A percentile compares a stretch with the other conserved stretches of the same genome.
Evolutionary conservation across 768 basidiomycete species (phyloP).

Genomic region (Piloderma croceum): DNA sequence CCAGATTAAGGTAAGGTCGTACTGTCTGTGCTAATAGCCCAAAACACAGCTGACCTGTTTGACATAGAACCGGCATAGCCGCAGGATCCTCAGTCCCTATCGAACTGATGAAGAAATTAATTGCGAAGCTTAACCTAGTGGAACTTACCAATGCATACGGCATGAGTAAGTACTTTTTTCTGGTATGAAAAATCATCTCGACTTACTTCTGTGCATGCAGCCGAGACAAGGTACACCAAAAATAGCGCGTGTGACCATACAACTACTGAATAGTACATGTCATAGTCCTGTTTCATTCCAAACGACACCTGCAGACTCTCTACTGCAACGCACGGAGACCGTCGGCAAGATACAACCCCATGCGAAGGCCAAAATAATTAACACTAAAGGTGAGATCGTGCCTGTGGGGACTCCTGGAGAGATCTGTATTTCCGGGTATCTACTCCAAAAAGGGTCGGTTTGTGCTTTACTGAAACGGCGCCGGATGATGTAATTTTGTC

Average conservation of each 20-base stretch:
- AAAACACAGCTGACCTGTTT: neutral
- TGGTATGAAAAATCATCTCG: too few species aligned
- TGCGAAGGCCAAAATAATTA: constrained; percentile 68
- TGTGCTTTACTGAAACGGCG: neutral
- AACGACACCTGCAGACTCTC: constrained; percentile 60
- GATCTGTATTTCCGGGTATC: constrained; percentile 67
- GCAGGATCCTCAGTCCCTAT: constrained; percentile 78
- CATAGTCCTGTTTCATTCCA: constrained; percentile 79
- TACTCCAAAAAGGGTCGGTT: constrained; percentile 71
- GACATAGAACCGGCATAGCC: constrained; percentile 69
- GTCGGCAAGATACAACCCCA: constrained; percentile 76
- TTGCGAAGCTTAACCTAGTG: constrained; percentile 56
- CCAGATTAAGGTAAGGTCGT: constrained; percentile 59
- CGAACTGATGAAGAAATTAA: constrained; percentile 70
- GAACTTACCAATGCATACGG: constrained; percentile 79
- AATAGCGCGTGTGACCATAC: neutral
- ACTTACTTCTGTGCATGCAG: constrained; percentile 39
- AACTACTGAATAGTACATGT: neutral
- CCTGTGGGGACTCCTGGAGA: constrained; percentile 75
- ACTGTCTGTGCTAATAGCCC: too few species aligned
- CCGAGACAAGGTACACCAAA: constrained; percentile 56
- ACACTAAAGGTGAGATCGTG: constrained; percentile 52
- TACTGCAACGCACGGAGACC: constrained; percentile 75
- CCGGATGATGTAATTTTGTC: constrained; percentile 1
- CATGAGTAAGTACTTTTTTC: constrained; percentile 65